Conservation (phyloP, 176 grass and related monocot genomes). For the Bromus sterilis region DNA sequence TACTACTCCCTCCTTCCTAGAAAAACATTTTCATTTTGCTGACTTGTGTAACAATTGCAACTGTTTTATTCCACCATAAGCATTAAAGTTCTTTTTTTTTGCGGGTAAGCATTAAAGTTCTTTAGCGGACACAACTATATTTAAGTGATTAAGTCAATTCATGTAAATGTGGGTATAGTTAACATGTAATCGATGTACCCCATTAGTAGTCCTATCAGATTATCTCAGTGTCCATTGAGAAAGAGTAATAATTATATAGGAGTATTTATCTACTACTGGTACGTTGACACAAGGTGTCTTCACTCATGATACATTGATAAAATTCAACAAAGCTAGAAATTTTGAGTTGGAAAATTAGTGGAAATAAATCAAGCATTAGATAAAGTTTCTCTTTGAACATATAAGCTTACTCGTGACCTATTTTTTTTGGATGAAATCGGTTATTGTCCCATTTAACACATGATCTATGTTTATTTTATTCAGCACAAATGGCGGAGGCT, state of each 20-base stretch:
- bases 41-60: not conserved
- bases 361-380: not conserved
- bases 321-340: not conserved
- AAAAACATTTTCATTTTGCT: not conserved
- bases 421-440: not conserved
- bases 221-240: not conserved
- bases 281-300: not conserved
- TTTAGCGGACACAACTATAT: not conserved
- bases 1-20: no score
- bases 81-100: not conserved
- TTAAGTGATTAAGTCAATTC: not conserved
- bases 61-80: not conserved
- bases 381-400: not conserved
- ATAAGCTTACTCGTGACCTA: not conserved
- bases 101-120: not conserved
- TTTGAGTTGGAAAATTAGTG: not conserved
- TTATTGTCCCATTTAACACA: not conserved
- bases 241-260: not conserved
- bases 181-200: not conserved
- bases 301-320: not conserved
- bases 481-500: slow-evolving; percentile 12
- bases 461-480: not conserved
- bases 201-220: not conserved
- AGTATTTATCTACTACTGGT: not conserved
- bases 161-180: not conserved